Evolutionary conservation across 108 stramenopile species (phyloP), one percentile per base, ranked within the genome.

Genomic region (Cyclotella cryptica): DNA sequence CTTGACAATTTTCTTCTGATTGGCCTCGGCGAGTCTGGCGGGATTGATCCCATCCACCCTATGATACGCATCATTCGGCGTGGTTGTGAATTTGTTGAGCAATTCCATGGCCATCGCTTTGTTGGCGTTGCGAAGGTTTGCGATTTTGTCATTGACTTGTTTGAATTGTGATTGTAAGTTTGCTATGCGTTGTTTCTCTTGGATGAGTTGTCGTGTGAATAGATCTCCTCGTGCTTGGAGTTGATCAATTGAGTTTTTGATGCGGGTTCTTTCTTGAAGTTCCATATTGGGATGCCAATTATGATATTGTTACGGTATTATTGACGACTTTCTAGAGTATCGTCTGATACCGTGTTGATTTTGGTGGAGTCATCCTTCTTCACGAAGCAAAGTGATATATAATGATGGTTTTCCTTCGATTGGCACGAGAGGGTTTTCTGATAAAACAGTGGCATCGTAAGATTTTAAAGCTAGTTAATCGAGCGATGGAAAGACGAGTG

Each of bases 1-100:
- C 13, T 74, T 69, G 54, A 91, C 72, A 24, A 89, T 75, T 66
- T 90, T 93, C 73, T 68, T 86, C 64, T 91, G 90, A 63, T 91
- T 91, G 28, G 58, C 57, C 71, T 91, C 88, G 15, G 90, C 92
- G 29, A 87, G 61, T 40, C 84, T 75, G 26, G 85, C 84, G 11
- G 90, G 88, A 60, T 91, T 84, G 17, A 87, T 57, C 24, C 92
- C 92, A 69, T 93, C 92, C 39, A 89, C 90, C 41, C 89, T 43
- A 72, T 84, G 69, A 47, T 90, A 86, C 11, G 90, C 90, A 45
- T 88, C 85, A 46, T 90, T 89, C 9, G 89, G 81, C 9, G 90
- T 91, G 19, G 85, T 72, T 30, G 72, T 59, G 54, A 77, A 46
- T 28, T 76, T 81, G 63, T 93, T 93, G 19, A 93, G 78, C 22